Base-by-base conservation (phyloP, 139 green algal species). In the Coelastrella sp. region DNA sequence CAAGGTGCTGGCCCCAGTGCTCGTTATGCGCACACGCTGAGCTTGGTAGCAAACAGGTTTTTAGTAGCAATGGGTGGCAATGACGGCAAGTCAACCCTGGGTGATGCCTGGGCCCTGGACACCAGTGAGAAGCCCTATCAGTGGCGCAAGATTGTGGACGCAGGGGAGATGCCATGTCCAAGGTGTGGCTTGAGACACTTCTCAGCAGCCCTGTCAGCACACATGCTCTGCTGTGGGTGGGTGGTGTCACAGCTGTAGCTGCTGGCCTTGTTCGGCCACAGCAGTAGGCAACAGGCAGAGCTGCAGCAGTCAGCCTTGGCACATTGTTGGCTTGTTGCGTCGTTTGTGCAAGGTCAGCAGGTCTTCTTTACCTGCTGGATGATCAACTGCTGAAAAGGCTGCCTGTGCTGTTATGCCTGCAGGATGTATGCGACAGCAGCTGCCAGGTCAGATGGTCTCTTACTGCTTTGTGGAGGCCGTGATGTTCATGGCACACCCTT, bases 71-170 rank as follows among this genome's bases (percentile, higher is more conserved):
- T 99, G 91, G 98, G 98, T 56, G 98, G 98, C 86, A 99, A 99
- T 84, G 98, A 99, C 90, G 98, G 98, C 87, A 97, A 98, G 85
- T 92, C 92, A 57, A 99, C 96, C 23, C 93, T 98, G 71, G 91
- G 93, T 4, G 98, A 99, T 93, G 95, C 96, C 0, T 99, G 98
- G 98, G 96, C 97, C 0, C 94, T 99, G 74, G 98, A 99, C 92
- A 99, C 98, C 13, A 97, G 94, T n/a, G 97, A 99, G 85, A 99
- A 99, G 94, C 98, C 98, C 3, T 99, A 99, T 94, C 95, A 97
- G 85, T 99, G 98, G 98, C 95, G 94, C 16, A 97, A 97, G 83
- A 98, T 99, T 68, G 95, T 90, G 2, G 96, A 98, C 66, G 93
- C 94, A n/a, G 96, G 94, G 2, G 97, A 98, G 47, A 97, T 96